Evolutionary conservation across 129 eudicot species (phyloP).

Genomic region (Calendula officinalis): DNA sequence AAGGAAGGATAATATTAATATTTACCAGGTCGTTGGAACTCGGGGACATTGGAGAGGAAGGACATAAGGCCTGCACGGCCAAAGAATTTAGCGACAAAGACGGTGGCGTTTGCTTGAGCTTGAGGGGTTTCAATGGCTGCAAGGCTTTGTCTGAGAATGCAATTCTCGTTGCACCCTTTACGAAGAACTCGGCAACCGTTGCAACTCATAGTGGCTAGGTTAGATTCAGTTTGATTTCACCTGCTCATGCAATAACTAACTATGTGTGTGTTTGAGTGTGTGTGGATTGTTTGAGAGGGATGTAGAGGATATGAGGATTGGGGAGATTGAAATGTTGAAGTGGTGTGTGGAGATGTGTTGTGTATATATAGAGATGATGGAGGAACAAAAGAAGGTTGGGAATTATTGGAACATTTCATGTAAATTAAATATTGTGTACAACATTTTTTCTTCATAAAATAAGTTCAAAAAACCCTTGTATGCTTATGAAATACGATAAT

Average conservation of each 20-base stretch:
- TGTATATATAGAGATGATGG: too few species aligned
- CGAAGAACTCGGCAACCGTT: constrained; percentile 82
- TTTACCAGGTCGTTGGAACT: constrained; percentile 38
- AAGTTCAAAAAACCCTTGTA: too few species aligned
- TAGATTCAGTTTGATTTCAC: too few species aligned
- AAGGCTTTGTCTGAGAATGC: constrained; percentile 65
- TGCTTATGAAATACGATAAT: too few species aligned
- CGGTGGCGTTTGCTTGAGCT: constrained; percentile 69
- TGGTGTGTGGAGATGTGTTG: neutral
- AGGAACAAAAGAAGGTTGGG: too few species aligned
- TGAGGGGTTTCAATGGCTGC: constrained; percentile 47
- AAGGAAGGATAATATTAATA: too few species aligned
- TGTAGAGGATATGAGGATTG: too few species aligned
- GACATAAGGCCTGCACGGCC: constrained; percentile 41
- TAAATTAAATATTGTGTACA: too few species aligned
- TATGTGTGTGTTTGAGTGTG: too few species aligned
- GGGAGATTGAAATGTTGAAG: neutral
- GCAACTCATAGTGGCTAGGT: constrained; percentile 64
- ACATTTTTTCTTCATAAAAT: too few species aligned
- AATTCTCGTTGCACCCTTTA: constrained; percentile 74
- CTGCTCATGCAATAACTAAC: neutral
- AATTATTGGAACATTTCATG: too few species aligned
- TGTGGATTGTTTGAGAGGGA: too few species aligned
- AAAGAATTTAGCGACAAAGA: constrained; percentile 39
- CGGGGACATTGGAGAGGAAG: constrained; percentile 38